phyloP scores from a whole-genome alignment of 768 basidiomycete genomes.

The Pluteus cervinus region DNA sequence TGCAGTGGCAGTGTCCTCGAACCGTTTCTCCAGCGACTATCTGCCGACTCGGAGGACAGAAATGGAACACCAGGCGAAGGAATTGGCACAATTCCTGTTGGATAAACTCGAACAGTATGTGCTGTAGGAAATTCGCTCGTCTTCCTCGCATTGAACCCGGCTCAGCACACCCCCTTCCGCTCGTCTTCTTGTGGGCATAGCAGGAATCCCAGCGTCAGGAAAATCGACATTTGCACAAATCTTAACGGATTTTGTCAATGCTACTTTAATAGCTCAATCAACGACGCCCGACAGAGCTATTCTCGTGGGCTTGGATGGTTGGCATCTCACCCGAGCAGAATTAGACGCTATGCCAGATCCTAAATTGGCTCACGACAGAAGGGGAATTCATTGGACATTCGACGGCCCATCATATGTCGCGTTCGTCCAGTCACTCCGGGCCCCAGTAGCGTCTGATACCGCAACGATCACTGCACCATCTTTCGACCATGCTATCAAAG shows the following conservation, averaged over 20 bases:
- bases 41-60: neutral
- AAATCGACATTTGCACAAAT: slow-evolving; percentile 73
- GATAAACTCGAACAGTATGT: slow-evolving; percentile 29
- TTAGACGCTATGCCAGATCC: slow-evolving; percentile 77
- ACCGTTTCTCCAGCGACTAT: neutral
- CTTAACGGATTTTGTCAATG: slow-evolving; percentile 50
- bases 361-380: slow-evolving; percentile 66
- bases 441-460: slow-evolving; percentile 16
- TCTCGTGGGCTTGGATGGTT: slow-evolving; percentile 83
- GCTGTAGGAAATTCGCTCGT: neutral
- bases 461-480: slow-evolving; percentile 60
- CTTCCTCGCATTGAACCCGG: slow-evolving; percentile 2
- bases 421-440: slow-evolving; percentile 56
- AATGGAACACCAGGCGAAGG: slow-evolving; percentile 35
- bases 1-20: neutral
- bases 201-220: slow-evolving; percentile 81
- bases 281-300: slow-evolving; percentile 34
- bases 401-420: slow-evolving; percentile 64
- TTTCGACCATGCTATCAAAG: slow-evolving; percentile 85
- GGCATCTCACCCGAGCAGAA: slow-evolving; percentile 80
- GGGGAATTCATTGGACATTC: slow-evolving; percentile 92
- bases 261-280: slow-evolving; percentile 19
- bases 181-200: slow-evolving; percentile 66
- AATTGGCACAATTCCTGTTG: slow-evolving; percentile 33
- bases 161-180: slow-evolving; percentile 22